Evolutionary conservation across 169 alveolate genomes (phyloP).

Genomic region (Plasmodium inui): DNA sequence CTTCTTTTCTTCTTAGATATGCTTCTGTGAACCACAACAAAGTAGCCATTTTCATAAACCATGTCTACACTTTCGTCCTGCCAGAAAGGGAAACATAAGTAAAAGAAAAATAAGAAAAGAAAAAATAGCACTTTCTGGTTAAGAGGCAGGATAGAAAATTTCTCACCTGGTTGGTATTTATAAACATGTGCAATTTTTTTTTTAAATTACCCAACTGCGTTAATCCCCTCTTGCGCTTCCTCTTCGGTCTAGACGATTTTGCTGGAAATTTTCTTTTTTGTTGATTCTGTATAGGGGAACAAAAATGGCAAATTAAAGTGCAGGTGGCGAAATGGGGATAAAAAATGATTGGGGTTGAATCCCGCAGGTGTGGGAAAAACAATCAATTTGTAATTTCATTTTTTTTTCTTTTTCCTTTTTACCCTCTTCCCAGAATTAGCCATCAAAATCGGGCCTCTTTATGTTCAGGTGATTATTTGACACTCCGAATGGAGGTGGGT

Average conservation of each 20-base stretch:
- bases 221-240: neutral
- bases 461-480: neutral
- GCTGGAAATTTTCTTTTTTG: neutral
- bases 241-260: neutral
- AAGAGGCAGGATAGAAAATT: neutral
- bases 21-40: conserved; percentile 50
- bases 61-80: conserved; percentile 38
- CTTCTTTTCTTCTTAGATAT: neutral
- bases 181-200: neutral
- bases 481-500: neutral
- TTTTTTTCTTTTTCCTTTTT: neutral
- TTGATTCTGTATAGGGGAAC: neutral
- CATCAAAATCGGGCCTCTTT: neutral
- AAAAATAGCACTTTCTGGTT: neutral
- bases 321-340: neutral
- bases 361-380: neutral
- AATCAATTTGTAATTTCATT: neutral
- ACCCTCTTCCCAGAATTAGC: neutral
- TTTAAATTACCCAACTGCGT: neutral
- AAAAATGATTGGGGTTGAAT: neutral
- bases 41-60: conserved; percentile 64
- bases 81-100: neutral
- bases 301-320: neutral
- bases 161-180: neutral
- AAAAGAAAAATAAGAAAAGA: neutral